Base-by-base conservation (phyloP, 176 grass and related monocot genomes). In the Tillandsia fasciculata region DNA sequence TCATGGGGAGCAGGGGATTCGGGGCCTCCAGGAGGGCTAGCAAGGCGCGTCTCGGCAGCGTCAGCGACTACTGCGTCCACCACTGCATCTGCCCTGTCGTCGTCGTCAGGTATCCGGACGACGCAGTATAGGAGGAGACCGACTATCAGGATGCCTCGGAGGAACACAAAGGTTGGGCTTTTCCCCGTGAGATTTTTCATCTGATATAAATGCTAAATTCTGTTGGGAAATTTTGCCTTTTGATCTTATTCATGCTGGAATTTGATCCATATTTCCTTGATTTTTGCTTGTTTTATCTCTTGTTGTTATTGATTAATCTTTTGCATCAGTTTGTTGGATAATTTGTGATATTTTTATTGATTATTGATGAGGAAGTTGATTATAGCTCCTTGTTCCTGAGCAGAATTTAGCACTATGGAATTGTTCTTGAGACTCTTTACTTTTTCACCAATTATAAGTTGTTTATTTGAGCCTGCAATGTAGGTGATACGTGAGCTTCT, bases 1-100 rank as follows among this genome's bases (percentile, higher is more conserved):
- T 96, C 74, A 96, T 96, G 91, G 91, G 91, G n/a, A 96, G 91
- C 74, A 74, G 91, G 4, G 91, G 91, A 0, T 91, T 96, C 28
- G 87, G 91, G 8, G 91, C 91, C n/a, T 80, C 87, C 9, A 83
- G 91, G 70, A 87, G 70, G 82, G 77, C 52, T 12, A 64, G 71
- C 6, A 96, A 96, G 11, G 82, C 82, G 15, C 85, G 91, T 51
- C 83, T 96, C 6, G 91, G 87, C 9, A 96, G 91, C 15, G 91
- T 96, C 48, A 96, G 91, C 24, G 91, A 96, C 78, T 96, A 96
- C 78, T 96, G 91, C 66, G 91, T 96, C 71, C 91, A 96, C 77
- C 91, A 96, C 79, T 96, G 91, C 51, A 76, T 91, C 57, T 96
- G 91, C 73, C 91, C 91, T 2, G 87, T 96, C 1, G 87, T 96